phyloP scores from a whole-genome alignment of 2,329 filamentous ascomycete species.

The Fusarium sterilihyphosum region DNA sequence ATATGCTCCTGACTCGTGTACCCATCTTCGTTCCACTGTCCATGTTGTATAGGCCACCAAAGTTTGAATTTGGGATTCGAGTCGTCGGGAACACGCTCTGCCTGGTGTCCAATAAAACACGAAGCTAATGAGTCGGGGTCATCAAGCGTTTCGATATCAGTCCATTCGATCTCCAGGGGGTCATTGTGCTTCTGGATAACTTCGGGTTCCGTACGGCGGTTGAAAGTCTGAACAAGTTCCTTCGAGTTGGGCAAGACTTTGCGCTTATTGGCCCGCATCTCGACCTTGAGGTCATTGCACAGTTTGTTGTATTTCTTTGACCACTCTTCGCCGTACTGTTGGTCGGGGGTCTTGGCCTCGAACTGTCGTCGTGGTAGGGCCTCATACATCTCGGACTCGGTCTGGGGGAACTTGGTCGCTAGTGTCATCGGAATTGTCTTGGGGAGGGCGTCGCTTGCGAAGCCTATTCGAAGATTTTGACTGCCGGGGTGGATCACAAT shows the following conservation, averaged over 20 bases:
- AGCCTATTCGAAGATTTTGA: conserved; percentile 92
- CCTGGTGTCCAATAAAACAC: conserved; percentile 83
- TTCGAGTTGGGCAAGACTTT: conserved; percentile 97
- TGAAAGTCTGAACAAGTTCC: conserved; percentile 94
- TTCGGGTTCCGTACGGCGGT: conserved; percentile 83
- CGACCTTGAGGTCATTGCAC: conserved; percentile 85
- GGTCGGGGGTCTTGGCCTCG: conserved; percentile 72
- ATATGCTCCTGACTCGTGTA: conserved; percentile 83
- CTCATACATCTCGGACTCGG: conserved; percentile 84
- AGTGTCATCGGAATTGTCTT: conserved; percentile 95
- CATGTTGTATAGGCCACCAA: conserved; percentile 89
- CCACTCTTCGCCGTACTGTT: conserved; percentile 88
- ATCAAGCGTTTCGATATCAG: conserved; percentile 75
- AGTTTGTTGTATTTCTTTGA: conserved; percentile 80
- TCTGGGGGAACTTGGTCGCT: conserved; percentile 79
- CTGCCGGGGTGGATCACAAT: conserved; percentile 96
- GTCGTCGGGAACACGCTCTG: conserved; percentile 86
- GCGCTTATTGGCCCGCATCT: conserved; percentile 93
- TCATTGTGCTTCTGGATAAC: conserved; percentile 95
- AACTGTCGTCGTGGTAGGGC: conserved; percentile 78
- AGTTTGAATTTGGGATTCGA: conserved; percentile 91
- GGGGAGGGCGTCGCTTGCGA: conserved; percentile 94
- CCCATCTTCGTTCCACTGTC: conserved; percentile 90
- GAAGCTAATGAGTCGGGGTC: conserved; percentile 69
- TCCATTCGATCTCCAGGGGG: conserved; percentile 94